Conservation (phyloP, 768 basidiomycete species). For the Cubamyces sp. region DNA sequence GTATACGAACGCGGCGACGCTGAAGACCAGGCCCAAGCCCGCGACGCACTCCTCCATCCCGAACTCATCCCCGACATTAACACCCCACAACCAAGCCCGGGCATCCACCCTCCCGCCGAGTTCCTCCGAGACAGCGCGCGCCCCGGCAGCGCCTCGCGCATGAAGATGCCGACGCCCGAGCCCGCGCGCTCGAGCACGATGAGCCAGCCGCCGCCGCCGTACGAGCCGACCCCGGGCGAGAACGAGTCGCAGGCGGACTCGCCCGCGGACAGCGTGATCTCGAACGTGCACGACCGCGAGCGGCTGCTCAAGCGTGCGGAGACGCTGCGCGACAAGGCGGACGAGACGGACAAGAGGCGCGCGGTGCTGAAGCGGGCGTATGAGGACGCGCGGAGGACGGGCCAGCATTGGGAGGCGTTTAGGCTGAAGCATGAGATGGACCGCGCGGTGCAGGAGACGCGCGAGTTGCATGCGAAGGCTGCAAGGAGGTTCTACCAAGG, state of each 20-base stretch:
- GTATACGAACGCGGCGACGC: slow-evolving; percentile 14
- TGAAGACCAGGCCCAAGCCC: slow-evolving; percentile 14
- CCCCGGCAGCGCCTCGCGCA: slow-evolving; percentile 22
- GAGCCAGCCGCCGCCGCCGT: slow-evolving; percentile 9
- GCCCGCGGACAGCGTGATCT: slow-evolving; percentile 32
- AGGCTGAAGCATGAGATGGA: slow-evolving; percentile 36
- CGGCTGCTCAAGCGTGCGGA: slow-evolving; percentile 33
- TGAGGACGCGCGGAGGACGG: slow-evolving; percentile 31
- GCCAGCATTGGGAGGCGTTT: slow-evolving; percentile 33
- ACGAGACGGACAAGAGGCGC: slow-evolving; percentile 33
- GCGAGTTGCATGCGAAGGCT: slow-evolving; percentile 38
- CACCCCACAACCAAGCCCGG: slow-evolving; percentile 24
- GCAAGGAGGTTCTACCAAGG: slow-evolving; percentile 40
- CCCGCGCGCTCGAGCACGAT: slow-evolving; percentile 15
- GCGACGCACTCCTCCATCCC: slow-evolving; percentile 20
- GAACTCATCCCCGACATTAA: slow-evolving; percentile 21
- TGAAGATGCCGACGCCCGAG: slow-evolving; percentile 25
- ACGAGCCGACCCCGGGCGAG: slow-evolving; percentile 18
- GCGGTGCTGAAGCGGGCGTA: slow-evolving; percentile 28
- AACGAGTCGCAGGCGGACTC: slow-evolving; percentile 1
- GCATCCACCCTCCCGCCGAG: slow-evolving; percentile 20
- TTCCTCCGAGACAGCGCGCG: slow-evolving; percentile 4
- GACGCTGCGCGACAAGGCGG: slow-evolving; percentile 34
- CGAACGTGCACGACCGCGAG: slow-evolving; percentile 24
- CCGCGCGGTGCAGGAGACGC: slow-evolving; percentile 33